A percentile compares a stretch with the other conserved stretches of the same genome.
Conservation (phyloP, 345 rosid genomes). For the Populus ilicifolia region DNA sequence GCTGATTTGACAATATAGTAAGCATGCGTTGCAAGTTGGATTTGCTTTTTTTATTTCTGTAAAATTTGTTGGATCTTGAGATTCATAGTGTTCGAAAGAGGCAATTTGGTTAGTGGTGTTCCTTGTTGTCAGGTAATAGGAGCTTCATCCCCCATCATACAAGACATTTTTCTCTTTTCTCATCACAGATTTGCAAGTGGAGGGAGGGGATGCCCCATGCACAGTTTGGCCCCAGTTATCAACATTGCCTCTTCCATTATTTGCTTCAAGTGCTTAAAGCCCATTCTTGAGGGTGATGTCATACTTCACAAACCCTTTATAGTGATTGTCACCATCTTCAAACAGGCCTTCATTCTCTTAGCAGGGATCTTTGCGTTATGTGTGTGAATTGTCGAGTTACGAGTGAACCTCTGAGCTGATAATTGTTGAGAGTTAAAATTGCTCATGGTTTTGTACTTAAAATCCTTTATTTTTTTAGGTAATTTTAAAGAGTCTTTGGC, state of each 20-base stretch:
- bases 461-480: not conserved
- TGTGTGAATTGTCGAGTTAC: not conserved
- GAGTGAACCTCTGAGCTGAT: not conserved
- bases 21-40: slow-evolving; percentile 20
- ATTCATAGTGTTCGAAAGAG: slow-evolving; percentile 11
- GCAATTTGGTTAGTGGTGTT: slow-evolving; percentile 2
- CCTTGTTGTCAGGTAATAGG: not conserved
- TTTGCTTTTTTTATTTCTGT: slow-evolving; percentile 7
- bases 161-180: not conserved
- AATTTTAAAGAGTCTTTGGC: not conserved
- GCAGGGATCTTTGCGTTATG: not conserved
- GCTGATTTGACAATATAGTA: slow-evolving; percentile 10
- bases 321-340: slow-evolving; percentile 1
- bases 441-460: not conserved
- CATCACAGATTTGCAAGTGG: slow-evolving; percentile 10
- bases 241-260: not conserved
- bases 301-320: slow-evolving; percentile 1
- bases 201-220: slow-evolving; percentile 16
- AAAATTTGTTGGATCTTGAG: slow-evolving; percentile 10
- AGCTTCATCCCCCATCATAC: slow-evolving; percentile 1
- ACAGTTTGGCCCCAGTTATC: slow-evolving; percentile 11
- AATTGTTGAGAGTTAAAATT: not conserved
- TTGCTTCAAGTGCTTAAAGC: not conserved
- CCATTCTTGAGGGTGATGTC: slow-evolving; percentile 7
- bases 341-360: not conserved